Percentiles rank a stretch among this genome's conserved stretches.
Evolutionary conservation across 2,329 filamentous ascomycete genomes (phyloP).

Genomic region (Fusarium temperatum): DNA sequence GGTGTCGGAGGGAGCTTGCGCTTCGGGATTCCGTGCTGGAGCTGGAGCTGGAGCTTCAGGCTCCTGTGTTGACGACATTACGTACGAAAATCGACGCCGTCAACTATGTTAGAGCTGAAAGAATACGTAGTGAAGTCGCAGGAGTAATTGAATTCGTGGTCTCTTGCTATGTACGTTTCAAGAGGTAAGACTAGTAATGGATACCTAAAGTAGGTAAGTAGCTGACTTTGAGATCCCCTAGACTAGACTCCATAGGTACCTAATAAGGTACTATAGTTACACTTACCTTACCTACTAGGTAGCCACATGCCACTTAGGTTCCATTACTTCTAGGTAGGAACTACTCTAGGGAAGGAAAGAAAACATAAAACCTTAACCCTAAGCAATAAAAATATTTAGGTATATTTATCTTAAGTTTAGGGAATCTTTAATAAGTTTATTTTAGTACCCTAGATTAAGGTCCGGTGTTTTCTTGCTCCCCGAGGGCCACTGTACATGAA

Average conservation of each 20-base stretch:
- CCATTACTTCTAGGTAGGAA: slow-evolving; percentile 20
- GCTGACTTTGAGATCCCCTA: slow-evolving; percentile 35
- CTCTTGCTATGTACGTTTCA: slow-evolving; percentile 17
- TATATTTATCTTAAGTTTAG: too few species aligned
- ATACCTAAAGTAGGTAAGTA: background rate
- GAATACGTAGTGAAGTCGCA: slow-evolving; percentile 3
- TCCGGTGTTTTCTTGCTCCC: too few species aligned
- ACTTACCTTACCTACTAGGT: background rate
- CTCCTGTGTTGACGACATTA: slow-evolving; percentile 52
- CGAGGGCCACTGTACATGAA: background rate
- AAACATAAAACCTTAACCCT: too few species aligned
- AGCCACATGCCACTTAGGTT: slow-evolving; percentile 36
- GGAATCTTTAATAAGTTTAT: too few species aligned
- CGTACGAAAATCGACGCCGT: slow-evolving; percentile 28
- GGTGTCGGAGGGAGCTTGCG: slow-evolving; percentile 48
- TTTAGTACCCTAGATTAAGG: too few species aligned
- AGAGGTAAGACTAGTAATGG: slow-evolving; percentile 22
- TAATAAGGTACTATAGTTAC: background rate
- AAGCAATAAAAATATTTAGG: too few species aligned
- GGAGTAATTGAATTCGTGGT: slow-evolving; percentile 15
- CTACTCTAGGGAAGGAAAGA: background rate
- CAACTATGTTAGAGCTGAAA: slow-evolving; percentile 24
- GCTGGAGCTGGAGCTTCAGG: slow-evolving; percentile 49
- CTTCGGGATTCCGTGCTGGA: slow-evolving; percentile 44
- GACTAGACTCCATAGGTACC: background rate